These are phyloP conservation scores for Flagelloscypha sp. DNA, from an alignment of 768 basidiomycete genomes.

Conservation along the genomic window DNA sequence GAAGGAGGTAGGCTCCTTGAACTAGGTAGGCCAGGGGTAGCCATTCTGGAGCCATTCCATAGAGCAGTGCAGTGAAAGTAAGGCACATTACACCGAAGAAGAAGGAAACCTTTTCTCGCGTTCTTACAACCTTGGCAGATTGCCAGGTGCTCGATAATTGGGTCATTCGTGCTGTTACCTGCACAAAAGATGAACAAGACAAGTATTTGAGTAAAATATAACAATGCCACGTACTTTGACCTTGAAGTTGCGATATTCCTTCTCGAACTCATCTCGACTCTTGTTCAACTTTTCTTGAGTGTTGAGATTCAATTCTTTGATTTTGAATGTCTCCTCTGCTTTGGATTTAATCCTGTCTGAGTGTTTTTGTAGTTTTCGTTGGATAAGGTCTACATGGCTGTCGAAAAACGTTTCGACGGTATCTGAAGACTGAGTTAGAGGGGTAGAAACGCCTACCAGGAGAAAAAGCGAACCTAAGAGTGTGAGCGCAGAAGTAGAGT, in stretches of 20 bases:
- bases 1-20: constrained; percentile 71
- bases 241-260: constrained; percentile 81
- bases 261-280: constrained; percentile 72
- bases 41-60: constrained; percentile 86
- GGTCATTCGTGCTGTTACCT: constrained; percentile 79
- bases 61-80: constrained; percentile 74
- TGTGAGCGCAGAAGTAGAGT: constrained; percentile 78
- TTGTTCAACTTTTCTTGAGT: no score
- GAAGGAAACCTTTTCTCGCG: constrained; percentile 82
- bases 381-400: constrained; percentile 74
- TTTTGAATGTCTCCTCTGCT: constrained; percentile 76
- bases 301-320: constrained; percentile 30
- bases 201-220: background rate
- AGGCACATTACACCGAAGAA: constrained; percentile 91
- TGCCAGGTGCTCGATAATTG: constrained; percentile 82
- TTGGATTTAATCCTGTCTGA: constrained; percentile 74
- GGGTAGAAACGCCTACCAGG: constrained; percentile 12
- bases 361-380: constrained; percentile 81
- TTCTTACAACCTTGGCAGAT: constrained; percentile 79
- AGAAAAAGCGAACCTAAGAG: constrained; percentile 54
- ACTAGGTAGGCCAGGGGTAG: constrained; percentile 82
- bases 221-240: constrained; percentile 50
- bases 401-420: constrained; percentile 95
- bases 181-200: constrained; percentile 1
- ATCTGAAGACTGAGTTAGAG: constrained; percentile 41